phyloP scores from a whole-genome alignment of 2,329 filamentous ascomycete genomes.

The Ascocoryne sarcoides region DNA sequence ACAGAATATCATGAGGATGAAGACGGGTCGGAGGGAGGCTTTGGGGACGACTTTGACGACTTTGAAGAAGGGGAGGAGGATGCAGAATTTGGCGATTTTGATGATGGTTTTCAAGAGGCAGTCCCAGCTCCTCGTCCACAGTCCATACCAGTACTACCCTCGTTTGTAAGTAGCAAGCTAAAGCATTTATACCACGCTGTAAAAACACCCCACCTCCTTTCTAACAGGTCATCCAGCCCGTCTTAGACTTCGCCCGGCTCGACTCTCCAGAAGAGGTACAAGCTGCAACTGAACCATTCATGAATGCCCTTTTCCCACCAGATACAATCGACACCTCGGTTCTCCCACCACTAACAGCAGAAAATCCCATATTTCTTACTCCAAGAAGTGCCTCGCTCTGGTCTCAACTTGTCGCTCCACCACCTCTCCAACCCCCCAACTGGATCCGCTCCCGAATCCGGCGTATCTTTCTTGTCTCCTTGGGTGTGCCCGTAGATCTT shows the following conservation, averaged over 20 bases:
- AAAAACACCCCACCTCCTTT: not conserved
- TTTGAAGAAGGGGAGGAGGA: slow-evolving; percentile 48
- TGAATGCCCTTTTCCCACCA: slow-evolving; percentile 57
- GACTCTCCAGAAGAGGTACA: slow-evolving; percentile 49
- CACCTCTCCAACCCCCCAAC: slow-evolving; percentile 88
- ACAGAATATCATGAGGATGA: slow-evolving; percentile 55
- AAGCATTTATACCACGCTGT: slow-evolving; percentile 9
- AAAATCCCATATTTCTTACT: slow-evolving; percentile 65
- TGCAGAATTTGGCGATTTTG: slow-evolving; percentile 45
- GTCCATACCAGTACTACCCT: slow-evolving; percentile 27
- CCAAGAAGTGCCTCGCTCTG: slow-evolving; percentile 84
- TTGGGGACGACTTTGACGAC: slow-evolving; percentile 63
- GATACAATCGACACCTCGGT: slow-evolving; percentile 43
- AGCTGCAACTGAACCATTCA: slow-evolving; percentile 53
- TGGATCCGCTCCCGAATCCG: slow-evolving; percentile 96
- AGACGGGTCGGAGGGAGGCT: slow-evolving; percentile 40
- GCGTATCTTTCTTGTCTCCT: slow-evolving; percentile 86
- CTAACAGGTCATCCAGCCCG: slow-evolving; percentile 38
- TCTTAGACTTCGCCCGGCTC: slow-evolving; percentile 59
- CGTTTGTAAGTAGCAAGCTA: slow-evolving; percentile 35
- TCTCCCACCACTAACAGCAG: slow-evolving; percentile 35
- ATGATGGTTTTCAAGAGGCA: slow-evolving; percentile 55
- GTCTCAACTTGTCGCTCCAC: slow-evolving; percentile 92
- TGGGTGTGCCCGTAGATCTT: slow-evolving; percentile 91
- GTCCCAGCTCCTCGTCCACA: slow-evolving; percentile 32